Conservation (phyloP, 1,284 basidiomycete genomes). For the Fereydounia khargensis region DNA sequence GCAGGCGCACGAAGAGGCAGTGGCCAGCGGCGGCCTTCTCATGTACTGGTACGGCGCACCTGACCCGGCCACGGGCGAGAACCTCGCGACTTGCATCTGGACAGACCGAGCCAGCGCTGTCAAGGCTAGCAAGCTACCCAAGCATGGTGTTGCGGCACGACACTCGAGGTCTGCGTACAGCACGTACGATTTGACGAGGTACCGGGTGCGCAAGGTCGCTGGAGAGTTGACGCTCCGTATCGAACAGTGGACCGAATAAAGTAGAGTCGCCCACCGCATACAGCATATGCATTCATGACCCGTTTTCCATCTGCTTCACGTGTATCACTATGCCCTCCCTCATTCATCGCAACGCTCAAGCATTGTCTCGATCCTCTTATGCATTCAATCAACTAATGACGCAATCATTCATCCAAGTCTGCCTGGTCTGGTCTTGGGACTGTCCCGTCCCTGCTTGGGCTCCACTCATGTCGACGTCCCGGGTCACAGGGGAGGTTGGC, state of each 20-base stretch:
- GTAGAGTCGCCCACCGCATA: no score
- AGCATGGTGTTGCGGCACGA: conserved; percentile 30
- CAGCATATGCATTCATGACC: no score
- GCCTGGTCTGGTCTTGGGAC: no score
- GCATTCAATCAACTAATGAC: no score
- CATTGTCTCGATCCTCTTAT: no score
- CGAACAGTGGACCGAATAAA: conserved; percentile 33
- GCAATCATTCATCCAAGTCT: no score
- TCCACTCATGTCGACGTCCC: no score
- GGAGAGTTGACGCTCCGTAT: conserved; percentile 17
- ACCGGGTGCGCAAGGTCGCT: conserved; percentile 24
- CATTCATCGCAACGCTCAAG: no score
- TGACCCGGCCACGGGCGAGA: conserved; percentile 28
- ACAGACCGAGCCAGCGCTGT: conserved; percentile 26
- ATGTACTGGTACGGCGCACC: conserved; percentile 53
- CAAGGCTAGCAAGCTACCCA: conserved; percentile 20
- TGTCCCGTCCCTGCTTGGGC: no score
- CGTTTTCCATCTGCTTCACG: no score
- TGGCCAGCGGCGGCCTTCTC: conserved; percentile 36
- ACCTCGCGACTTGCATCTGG: conserved; percentile 53
- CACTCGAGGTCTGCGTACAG: conserved; percentile 31
- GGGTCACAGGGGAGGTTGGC: no score
- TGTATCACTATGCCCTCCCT: no score
- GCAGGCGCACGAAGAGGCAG: conserved; percentile 45
- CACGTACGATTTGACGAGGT: conserved; percentile 36